Evolutionary conservation across 2,329 filamentous ascomycete species (phyloP), one percentile per base, ranked within the genome.

Genomic region (Fusarium euwallaceae): DNA sequence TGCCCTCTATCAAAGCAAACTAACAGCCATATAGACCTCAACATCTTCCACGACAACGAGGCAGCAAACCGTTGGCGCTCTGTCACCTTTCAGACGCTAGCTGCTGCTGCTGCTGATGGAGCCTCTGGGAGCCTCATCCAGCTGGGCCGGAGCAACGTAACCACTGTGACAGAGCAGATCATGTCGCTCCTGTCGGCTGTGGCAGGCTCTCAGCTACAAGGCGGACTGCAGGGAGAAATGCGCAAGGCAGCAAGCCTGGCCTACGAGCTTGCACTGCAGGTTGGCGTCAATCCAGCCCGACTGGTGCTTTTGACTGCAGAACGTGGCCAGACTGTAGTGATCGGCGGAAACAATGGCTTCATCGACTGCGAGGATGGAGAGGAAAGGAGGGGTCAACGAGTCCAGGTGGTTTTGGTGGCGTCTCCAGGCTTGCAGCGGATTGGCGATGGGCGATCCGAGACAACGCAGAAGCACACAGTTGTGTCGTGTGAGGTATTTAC

Each of bases 401-500:
- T 29, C 6, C 56, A 60, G 56, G 56, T 60, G 36, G 36, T 20
- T 5, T 41, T 27, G 12, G 56, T 29, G 34, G 56, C 36, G 56
- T 60, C 56, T 22, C 56, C 56, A 60, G 56, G 56, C 11, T 20
- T 60, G 22, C 56, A 60, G 56, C 56, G 56, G 56, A 60, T 60
- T 60, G 56, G 56, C 9, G 56, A 60, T 60, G 56, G 56, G 10
- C 56, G 56, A 34, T 60, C 32, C 6, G 56, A 60, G 56, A 60
- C 36, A 60, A 39, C 56, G 36, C 56, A 60, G 56, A 41, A 41
- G 56, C 56, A 60, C 56, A 41, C 56, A 12, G 16, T 60, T 39
- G 56, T 60, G 56, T 22, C 56, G 32, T 60, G 56, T 60, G 56
- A 60, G 56, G 56, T 60, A 60, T 41, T 60, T 60, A 60, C 56